Conservation (phyloP, 2,329 filamentous ascomycete genomes). For the Fusarium oligoseptatum region DNA sequence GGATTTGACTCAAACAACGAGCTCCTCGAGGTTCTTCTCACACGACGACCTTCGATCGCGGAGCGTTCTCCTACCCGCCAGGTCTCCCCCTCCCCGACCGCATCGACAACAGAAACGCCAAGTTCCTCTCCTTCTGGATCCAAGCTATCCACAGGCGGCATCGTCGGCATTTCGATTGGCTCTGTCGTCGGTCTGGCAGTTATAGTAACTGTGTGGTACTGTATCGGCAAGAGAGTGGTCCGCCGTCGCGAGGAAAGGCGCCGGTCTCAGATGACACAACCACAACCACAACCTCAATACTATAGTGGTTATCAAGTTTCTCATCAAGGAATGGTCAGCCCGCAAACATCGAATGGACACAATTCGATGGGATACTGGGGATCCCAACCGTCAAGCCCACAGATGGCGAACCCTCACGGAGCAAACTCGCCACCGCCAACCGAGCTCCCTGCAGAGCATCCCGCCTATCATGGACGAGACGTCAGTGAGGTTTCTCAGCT, state of each 20-base stretch:
- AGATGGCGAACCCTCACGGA: too few relatives aligned
- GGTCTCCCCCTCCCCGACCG: background rate
- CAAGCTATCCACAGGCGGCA: conserved; percentile 6
- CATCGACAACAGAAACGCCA: too few relatives aligned
- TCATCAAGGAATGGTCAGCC: too few relatives aligned
- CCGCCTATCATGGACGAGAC: too few relatives aligned
- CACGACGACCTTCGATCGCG: background rate
- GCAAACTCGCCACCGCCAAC: too few relatives aligned
- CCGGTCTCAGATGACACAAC: background rate
- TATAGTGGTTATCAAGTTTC: too few relatives aligned
- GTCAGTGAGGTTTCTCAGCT: too few relatives aligned
- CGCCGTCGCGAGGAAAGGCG: background rate
- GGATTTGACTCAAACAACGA: conserved; percentile 12
- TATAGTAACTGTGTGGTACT: background rate
- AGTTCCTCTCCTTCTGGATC: background rate
- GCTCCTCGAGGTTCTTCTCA: conserved; percentile 1
- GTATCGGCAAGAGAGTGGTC: background rate
- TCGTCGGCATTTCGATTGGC: conserved; percentile 13
- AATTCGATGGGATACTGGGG: too few relatives aligned
- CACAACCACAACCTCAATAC: too few relatives aligned
- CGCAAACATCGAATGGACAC: too few relatives aligned
- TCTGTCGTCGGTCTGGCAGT: background rate
- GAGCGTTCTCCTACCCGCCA: conserved; percentile 9
- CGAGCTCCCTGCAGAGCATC: too few relatives aligned
- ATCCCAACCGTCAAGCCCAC: too few relatives aligned